Conservation (phyloP, 179 eudicot genomes). For the Beta corolliflora region DNA sequence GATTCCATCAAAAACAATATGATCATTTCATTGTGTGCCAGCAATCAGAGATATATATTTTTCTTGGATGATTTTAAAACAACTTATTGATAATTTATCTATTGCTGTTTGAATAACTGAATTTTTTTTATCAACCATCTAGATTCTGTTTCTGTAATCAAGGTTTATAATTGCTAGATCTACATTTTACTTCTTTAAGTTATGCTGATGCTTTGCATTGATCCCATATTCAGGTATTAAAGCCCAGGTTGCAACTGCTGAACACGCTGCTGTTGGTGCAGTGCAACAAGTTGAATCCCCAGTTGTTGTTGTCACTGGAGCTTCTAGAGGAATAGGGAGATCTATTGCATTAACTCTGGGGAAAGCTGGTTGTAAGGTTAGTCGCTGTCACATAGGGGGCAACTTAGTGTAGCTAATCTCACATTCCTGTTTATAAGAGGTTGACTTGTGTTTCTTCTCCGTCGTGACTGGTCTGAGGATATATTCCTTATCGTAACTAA, state of each 20-base stretch:
- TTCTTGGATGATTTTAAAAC: background rate
- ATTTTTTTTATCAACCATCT: background rate
- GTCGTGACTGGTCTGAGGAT: background rate
- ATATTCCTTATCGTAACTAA: background rate
- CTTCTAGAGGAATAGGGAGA: constrained; percentile 93
- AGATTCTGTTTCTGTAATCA: background rate
- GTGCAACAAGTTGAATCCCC: constrained; percentile 62
- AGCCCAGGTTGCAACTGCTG: constrained; percentile 68
- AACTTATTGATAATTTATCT: background rate
- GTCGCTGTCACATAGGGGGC: constrained; percentile 4
- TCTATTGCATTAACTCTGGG: constrained; percentile 84
- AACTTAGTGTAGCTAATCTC: constrained; percentile 7
- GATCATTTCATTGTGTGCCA: background rate
- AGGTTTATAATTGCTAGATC: background rate
- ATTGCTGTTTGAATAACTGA: background rate
- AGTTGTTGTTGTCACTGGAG: constrained; percentile 89
- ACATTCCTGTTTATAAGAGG: background rate
- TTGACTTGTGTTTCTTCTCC: background rate
- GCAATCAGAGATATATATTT: background rate
- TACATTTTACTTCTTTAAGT: background rate
- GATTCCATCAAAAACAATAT: background rate
- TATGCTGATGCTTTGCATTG: constrained; percentile 9
- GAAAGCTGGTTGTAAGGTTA: constrained; percentile 93
- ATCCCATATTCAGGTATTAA: constrained; percentile 50
- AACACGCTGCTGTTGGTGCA: constrained; percentile 49